Evolutionary conservation across 2,329 filamentous ascomycete genomes (phyloP).

Genomic region (Xylariaceae sp.): DNA sequence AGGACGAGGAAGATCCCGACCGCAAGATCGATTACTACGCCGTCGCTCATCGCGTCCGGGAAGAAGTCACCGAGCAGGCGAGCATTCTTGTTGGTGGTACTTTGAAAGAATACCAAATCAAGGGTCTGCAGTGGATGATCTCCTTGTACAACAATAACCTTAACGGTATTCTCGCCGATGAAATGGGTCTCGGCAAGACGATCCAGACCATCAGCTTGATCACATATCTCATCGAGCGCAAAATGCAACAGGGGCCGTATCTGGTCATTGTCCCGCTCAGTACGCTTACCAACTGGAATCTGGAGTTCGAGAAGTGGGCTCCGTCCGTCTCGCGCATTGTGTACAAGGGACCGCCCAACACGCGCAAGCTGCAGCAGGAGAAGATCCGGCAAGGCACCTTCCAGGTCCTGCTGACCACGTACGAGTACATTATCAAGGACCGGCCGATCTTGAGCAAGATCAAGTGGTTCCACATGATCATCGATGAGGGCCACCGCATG

Average conservation of each 20-base stretch:
- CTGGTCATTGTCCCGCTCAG: slow-evolving; percentile 94
- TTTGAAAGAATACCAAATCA: slow-evolving; percentile 96
- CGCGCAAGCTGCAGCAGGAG: slow-evolving; percentile 84
- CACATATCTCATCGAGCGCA: slow-evolving; percentile 94
- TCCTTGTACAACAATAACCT: slow-evolving; percentile 99
- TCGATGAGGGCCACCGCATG: slow-evolving; percentile 99
- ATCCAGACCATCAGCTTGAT: slow-evolving; percentile 98
- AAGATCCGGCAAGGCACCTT: slow-evolving; percentile 92
- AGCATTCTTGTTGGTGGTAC: slow-evolving; percentile 82
- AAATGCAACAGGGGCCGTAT: slow-evolving; percentile 86
- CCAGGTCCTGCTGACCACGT: slow-evolving; percentile 94
- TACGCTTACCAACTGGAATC: slow-evolving; percentile 97
- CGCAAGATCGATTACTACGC: slow-evolving; percentile 98
- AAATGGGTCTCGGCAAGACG: slow-evolving; percentile 99
- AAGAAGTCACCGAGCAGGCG: slow-evolving; percentile 81
- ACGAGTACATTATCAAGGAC: slow-evolving; percentile 99
- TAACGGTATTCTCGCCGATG: slow-evolving; percentile 95
- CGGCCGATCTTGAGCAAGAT: slow-evolving; percentile 92
- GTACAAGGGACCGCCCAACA: slow-evolving; percentile 90
- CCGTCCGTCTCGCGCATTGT: slow-evolving; percentile 81
- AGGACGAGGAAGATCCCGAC: slow-evolving; percentile 62
- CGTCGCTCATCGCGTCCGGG: slow-evolving; percentile 91
- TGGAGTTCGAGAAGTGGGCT: slow-evolving; percentile 99
- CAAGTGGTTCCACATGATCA: slow-evolving; percentile 99
- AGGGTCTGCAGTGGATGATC: slow-evolving; percentile 99